phyloP scores from a whole-genome alignment of 2,329 filamentous ascomycete genomes.

The Aspergillus ochraceus region DNA sequence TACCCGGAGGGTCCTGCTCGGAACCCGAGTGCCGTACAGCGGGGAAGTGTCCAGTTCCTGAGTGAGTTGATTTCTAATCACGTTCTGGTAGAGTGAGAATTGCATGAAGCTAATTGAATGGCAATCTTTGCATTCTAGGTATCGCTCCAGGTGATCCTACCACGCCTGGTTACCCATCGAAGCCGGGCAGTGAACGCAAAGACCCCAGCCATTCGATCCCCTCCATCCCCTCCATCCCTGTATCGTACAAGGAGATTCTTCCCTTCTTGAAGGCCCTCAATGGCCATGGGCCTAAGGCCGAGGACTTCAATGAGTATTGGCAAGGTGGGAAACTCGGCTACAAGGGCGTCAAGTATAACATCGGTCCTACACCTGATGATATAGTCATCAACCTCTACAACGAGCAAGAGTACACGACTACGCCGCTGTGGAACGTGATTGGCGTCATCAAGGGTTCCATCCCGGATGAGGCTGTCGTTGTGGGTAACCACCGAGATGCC shows the following conservation, averaged over 20 bases:
- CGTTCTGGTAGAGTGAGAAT: neutral
- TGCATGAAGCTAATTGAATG: neutral
- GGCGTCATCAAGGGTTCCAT: constrained; percentile 88
- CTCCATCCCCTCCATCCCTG: constrained; percentile 84
- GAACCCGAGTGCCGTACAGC: constrained; percentile 84
- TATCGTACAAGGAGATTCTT: constrained; percentile 83
- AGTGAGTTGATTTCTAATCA: constrained; percentile 52
- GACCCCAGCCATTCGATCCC: constrained; percentile 71
- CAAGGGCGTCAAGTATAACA: constrained; percentile 80
- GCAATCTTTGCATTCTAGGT: constrained; percentile 37
- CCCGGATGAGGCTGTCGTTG: constrained; percentile 78
- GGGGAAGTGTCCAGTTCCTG: constrained; percentile 81
- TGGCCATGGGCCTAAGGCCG: constrained; percentile 76
- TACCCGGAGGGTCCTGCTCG: constrained; percentile 88
- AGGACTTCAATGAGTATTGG: constrained; percentile 73
- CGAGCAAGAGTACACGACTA: constrained; percentile 77
- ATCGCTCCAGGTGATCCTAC: constrained; percentile 73
- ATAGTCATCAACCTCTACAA: constrained; percentile 73
- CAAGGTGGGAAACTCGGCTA: constrained; percentile 70
- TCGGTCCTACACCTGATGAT: constrained; percentile 75
- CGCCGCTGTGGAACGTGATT: constrained; percentile 86
- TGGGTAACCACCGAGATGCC: constrained; percentile 91
- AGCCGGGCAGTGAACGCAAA: constrained; percentile 77
- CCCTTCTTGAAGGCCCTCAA: constrained; percentile 89
- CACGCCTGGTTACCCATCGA: constrained; percentile 90